Base-by-base conservation (phyloP, 2,329 filamentous ascomycete genomes). In the Ceratocystiopsis brevicomis region DNA sequence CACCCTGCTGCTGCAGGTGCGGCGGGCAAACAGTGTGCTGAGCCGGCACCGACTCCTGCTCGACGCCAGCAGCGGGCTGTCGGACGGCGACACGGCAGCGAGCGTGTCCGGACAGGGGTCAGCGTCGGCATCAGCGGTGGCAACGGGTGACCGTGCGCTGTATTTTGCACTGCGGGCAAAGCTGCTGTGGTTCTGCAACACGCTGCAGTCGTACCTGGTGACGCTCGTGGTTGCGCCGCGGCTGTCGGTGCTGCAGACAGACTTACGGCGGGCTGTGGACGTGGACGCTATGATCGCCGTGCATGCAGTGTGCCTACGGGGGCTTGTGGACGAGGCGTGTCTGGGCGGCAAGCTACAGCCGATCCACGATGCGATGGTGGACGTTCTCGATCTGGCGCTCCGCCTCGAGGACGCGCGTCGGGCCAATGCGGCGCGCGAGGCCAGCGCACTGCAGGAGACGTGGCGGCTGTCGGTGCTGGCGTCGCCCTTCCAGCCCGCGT, bases 211-310 rank as follows among this genome's bases (percentile, higher is more conserved):
- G 10, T 90, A 94, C 54, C 62, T 93, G 5, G 78, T 76, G 4
- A 78, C 76, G 15, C 68, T 85, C 2, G 81, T 87, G 1, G 66
- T 93, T 1, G 69, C 68, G 0, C 71, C 76, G 0, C 67, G 75
- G 18, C 71, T 68, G 2, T 53, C 59, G 2, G 62, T 65, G 30
- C 70, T 95, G 62, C 61, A 62, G 6, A 56, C 58, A 3, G 63
- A 68, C 0, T 67, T 95, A 42, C 58, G 61, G 14, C 60, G 63
- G 6, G 75, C 83, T 0, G 66, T 69, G 21, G 84, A 88, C 50
- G 74, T 95, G 11, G 85, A 95, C 54, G 71, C 71, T 21, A 92
- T 95, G 82, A 76, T 86, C 21, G 60, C 60, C 1, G 67, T 77
- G 1, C 86, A 94, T 55, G 61, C 70, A 5, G 56, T 58, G 0